Percentiles rank a stretch among this genome's conserved stretches.
These are phyloP conservation scores for Babesia ovata DNA, from an alignment of 169 alveolate species.

Conservation along the genomic window DNA sequence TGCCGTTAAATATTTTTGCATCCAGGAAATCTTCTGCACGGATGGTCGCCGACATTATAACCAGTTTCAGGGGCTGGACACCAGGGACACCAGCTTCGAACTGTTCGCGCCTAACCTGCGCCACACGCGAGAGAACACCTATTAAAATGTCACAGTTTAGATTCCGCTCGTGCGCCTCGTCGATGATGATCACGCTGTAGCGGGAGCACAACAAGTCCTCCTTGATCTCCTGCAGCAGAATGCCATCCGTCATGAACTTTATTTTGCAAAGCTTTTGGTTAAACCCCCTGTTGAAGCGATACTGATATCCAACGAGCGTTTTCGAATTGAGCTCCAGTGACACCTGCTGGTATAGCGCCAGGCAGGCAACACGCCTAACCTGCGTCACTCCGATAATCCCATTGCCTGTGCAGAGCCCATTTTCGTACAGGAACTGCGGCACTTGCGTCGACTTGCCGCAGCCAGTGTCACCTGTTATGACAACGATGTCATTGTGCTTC, in stretches of 20 bases:
- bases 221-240: constrained; percentile 92
- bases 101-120: constrained; percentile 29
- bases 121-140: constrained; percentile 94
- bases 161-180: constrained; percentile 99
- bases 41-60: constrained; percentile 99
- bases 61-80: constrained; percentile 74
- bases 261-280: constrained; percentile 80
- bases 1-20: constrained; percentile 59
- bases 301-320: constrained; percentile 73
- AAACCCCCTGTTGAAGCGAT: constrained; percentile 69
- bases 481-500: constrained; percentile 87
- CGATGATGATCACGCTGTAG: constrained; percentile 96
- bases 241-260: constrained; percentile 99
- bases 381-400: constrained; percentile 90
- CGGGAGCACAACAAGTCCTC: constrained; percentile 83
- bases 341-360: constrained; percentile 75
- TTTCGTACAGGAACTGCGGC: constrained; percentile 95
- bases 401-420: constrained; percentile 82
- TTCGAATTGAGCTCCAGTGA: constrained; percentile 71
- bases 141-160: constrained; percentile 96
- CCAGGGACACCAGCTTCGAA: constrained; percentile 21
- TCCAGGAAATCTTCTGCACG: constrained; percentile 71
- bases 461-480: constrained; percentile 98
- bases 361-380: constrained; percentile 95
- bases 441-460: constrained; percentile 97